Evolutionary conservation across 2,329 filamentous ascomycete species (phyloP).

Genomic region (Lasiodiplodia gonubiensis): DNA sequence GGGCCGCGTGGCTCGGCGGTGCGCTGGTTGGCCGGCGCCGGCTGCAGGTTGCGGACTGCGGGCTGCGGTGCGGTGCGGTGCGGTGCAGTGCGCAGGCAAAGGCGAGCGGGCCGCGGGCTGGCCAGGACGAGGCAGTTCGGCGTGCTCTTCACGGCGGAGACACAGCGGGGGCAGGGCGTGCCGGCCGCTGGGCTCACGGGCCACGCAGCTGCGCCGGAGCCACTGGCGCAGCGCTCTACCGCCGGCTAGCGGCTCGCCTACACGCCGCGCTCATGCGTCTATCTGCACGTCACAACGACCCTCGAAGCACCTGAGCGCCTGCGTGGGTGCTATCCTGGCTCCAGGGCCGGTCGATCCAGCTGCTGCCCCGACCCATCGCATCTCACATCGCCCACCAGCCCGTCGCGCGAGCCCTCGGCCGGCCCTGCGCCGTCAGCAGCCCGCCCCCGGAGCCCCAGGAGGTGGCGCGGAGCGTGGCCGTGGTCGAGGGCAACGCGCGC

Average conservation of each 20-base stretch:
- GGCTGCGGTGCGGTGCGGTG: conserved; percentile 7
- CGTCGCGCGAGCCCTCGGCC: conserved; percentile 26
- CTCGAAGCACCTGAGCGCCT: conserved; percentile 16
- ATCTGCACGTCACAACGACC: conserved; percentile 27
- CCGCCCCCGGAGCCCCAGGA: conserved; percentile 20
- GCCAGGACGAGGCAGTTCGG: conserved; percentile 2
- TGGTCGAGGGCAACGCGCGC: background rate
- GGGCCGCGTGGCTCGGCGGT: conserved; percentile 14
- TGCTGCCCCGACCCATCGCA: conserved; percentile 12
- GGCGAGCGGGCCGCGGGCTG: background rate
- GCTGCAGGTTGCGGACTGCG: background rate
- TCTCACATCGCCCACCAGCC: conserved; percentile 9
- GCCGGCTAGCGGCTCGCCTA: conserved; percentile 22
- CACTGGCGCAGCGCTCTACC: conserved; percentile 1
- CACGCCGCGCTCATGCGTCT: conserved; percentile 24
- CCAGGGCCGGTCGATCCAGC: conserved; percentile 22
- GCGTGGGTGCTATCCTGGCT: conserved; percentile 20
- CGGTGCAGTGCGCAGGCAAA: conserved; percentile 2
- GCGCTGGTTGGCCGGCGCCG: background rate
- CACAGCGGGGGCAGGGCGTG: background rate
- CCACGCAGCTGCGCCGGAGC: background rate
- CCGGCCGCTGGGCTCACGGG: background rate
- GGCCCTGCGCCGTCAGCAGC: conserved; percentile 26
- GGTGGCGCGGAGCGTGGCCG: conserved; percentile 15
- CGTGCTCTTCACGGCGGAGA: conserved; percentile 2